Percentiles rank a stretch among this genome's conserved stretches.
Conservation (phyloP, 2,329 filamentous ascomycete species). For the Xylariaceae sp. region DNA sequence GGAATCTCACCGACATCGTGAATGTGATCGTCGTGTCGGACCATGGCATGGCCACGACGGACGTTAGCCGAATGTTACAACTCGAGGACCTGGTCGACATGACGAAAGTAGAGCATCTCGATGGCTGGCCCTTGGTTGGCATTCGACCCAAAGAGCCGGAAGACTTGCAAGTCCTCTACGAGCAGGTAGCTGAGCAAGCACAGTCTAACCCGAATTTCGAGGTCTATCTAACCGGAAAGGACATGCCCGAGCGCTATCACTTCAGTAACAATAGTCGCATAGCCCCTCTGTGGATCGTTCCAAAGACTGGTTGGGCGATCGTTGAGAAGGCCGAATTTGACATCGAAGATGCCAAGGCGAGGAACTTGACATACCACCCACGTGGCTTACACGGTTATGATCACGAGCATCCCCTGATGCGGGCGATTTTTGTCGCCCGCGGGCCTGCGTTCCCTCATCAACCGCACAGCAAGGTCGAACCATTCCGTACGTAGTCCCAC, state of each 20-base stretch:
- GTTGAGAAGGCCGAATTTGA: slow-evolving; percentile 76
- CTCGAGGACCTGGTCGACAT: slow-evolving; percentile 84
- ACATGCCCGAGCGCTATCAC: slow-evolving; percentile 92
- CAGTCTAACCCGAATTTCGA: slow-evolving; percentile 66
- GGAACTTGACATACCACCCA: slow-evolving; percentile 67
- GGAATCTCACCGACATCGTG: slow-evolving; percentile 83
- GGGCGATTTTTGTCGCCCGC: slow-evolving; percentile 87
- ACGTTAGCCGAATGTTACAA: slow-evolving; percentile 72
- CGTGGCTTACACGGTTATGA: slow-evolving; percentile 91
- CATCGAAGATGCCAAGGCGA: slow-evolving; percentile 58
- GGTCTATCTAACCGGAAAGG: slow-evolving; percentile 75
- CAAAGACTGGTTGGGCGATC: slow-evolving; percentile 88
- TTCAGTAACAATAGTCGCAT: slow-evolving; percentile 85
- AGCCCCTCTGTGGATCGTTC: slow-evolving; percentile 90
- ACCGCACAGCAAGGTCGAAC: slow-evolving; percentile 70
- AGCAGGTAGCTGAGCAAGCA: slow-evolving; percentile 51
- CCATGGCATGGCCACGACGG: slow-evolving; percentile 96
- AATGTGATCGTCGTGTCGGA: slow-evolving; percentile 96
- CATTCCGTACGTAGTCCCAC: slow-evolving; percentile 65
- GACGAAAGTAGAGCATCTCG: slow-evolving; percentile 70
- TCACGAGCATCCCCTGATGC: slow-evolving; percentile 89
- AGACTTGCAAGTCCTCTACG: slow-evolving; percentile 63
- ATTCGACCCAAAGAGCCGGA: slow-evolving; percentile 68
- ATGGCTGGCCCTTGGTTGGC: slow-evolving; percentile 92
- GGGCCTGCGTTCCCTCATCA: slow-evolving; percentile 88